Evolutionary conservation across 1,284 basidiomycete genomes (phyloP), one percentile per base, ranked within the genome.

Genomic region (Boletus calvinii): DNA sequence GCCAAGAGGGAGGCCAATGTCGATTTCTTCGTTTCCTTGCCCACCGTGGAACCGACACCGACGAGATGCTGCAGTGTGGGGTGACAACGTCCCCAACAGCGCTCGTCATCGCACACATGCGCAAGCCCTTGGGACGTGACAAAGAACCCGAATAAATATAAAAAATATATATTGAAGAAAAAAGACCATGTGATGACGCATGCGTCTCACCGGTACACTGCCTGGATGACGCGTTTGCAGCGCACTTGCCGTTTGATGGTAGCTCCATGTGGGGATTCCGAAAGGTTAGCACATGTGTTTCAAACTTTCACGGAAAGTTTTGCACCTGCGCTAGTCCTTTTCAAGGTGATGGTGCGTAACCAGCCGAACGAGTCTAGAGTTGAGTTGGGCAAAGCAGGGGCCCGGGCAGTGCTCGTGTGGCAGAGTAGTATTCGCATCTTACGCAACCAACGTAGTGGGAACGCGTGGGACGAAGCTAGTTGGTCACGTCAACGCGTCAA

Each of bases 361-460:
- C 31, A 7, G 31, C 20, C 18, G 36, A 46, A 31, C 6, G 20
- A n/a, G 9, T 13, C 46, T 22, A 34, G 24, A 17, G 20, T 15
- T 13, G 42, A 17, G 17, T 40, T 41, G 22, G 35, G 26, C 26
- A 3, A 26, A 26, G 6, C 6, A 6, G 31, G 1, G 6, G 10
- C 17, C n/a, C n/a, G 9, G 52, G 62, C 56, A 53, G 57, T 60
- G 59, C 37, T 26, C 3, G 30, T 34, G 32, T 42, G 50, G 38
- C 42, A 53, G 12, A 31, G 24, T 20, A 20, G 24, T 17, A 35
- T 17, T 26, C 26, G 26, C 54, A 31, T 41, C 45, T 63, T 65
- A 65, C 58, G 48, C 29, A 48, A 63, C 47, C 32, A n/a, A 18
- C 17, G 12, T 36, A 10, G 18, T 13, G 18, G 24, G 26, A 26